phyloP scores from a whole-genome alignment of 2,329 filamentous ascomycete genomes.

The Sporothrix inflata region DNA sequence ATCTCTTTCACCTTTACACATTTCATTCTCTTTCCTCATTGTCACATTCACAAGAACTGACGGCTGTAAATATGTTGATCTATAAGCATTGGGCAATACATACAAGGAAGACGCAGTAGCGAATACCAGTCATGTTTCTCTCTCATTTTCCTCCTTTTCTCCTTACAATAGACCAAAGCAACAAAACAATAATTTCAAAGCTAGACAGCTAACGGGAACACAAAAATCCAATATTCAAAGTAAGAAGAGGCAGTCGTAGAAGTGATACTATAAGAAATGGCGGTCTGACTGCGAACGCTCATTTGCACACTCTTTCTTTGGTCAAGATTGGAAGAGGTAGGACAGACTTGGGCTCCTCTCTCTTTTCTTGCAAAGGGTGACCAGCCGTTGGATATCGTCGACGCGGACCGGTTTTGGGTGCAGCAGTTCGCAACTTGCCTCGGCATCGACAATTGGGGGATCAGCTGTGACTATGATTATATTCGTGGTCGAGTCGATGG shows the following conservation, averaged over 20 bases:
- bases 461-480: not conserved
- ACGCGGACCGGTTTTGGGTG: conserved; percentile 39
- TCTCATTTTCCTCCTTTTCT: not conserved
- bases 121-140: not conserved
- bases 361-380: conserved; percentile 34
- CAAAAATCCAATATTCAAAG: not conserved
- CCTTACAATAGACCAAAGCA: not conserved
- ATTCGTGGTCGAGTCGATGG: not conserved
- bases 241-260: not conserved
- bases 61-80: not conserved
- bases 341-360: conserved; percentile 1
- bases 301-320: not conserved
- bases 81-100: not conserved
- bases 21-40: conserved; percentile 1
- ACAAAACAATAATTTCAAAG: not conserved
- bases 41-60: not conserved
- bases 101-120: not conserved
- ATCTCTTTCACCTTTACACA: not conserved
- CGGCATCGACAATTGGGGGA: not conserved
- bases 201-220: not conserved
- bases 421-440: conserved; percentile 34
- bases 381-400: conserved; percentile 36
- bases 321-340: not conserved
- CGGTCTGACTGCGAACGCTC: too few relatives aligned
- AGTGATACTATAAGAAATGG: not conserved